phyloP scores from a whole-genome alignment of 495 filamentous ascomycete genomes.

The Thermothielavioides terrestris region DNA sequence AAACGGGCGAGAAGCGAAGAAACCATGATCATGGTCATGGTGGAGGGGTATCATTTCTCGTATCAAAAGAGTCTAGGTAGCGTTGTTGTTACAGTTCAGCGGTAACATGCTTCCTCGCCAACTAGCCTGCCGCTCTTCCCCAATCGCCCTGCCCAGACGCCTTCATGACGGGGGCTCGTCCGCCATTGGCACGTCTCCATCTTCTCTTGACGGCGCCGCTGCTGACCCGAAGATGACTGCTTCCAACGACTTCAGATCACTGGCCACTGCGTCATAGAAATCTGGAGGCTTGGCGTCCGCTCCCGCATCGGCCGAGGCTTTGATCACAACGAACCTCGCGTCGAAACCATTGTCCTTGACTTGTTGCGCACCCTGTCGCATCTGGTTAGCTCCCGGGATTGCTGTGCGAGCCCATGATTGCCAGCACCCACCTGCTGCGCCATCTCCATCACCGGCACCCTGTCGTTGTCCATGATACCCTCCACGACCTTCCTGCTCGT shows the following conservation, averaged over 20 bases:
- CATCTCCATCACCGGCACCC: conserved; percentile 51
- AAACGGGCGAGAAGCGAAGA: neutral
- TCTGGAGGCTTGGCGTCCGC: conserved; percentile 53
- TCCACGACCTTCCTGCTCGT: conserved; percentile 40
- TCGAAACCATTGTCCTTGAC: conserved; percentile 61
- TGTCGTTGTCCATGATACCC: conserved; percentile 36
- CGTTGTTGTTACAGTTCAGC: too few species aligned
- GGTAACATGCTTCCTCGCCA: neutral
- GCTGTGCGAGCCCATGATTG: neutral
- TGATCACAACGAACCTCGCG: conserved; percentile 64
- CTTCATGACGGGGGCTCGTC: conserved; percentile 5
- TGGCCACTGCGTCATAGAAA: conserved; percentile 58
- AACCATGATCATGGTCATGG: neutral
- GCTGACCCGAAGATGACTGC: conserved; percentile 18
- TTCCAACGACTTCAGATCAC: conserved; percentile 37
- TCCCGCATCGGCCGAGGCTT: conserved; percentile 53
- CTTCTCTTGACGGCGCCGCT: neutral
- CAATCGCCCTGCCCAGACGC: too few species aligned
- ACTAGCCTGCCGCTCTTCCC: neutral
- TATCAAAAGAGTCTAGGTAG: too few species aligned
- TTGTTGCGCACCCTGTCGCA: conserved; percentile 56
- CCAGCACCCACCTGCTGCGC: conserved; percentile 35
- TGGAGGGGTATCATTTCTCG: neutral
- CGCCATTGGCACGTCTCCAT: conserved; percentile 17
- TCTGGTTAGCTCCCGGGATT: neutral